These are phyloP conservation scores for Aspergillus clavatus DNA, from an alignment of 2,329 filamentous ascomycete genomes.

Conservation along the genomic window DNA sequence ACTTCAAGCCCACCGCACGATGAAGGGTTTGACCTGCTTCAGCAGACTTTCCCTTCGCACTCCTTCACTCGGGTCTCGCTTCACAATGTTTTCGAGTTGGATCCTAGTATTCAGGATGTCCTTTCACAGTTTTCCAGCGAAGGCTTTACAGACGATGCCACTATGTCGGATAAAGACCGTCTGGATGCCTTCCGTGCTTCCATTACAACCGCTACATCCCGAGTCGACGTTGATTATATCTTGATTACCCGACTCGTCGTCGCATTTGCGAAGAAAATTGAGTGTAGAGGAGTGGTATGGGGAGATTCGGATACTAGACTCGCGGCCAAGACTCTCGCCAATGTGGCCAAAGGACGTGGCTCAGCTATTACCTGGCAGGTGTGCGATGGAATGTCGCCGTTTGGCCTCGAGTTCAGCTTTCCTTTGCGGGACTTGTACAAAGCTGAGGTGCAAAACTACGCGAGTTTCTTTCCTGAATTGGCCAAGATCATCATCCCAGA, in stretches of 20 bases:
- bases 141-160: conserved; percentile 23
- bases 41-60: conserved; percentile 61
- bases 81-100: conserved; percentile 53
- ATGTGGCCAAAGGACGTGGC: conserved; percentile 87
- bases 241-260: conserved; percentile 69
- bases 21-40: conserved; percentile 44
- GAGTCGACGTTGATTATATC: conserved; percentile 66
- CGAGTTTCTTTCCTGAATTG: conserved; percentile 51
- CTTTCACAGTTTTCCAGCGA: conserved; percentile 29
- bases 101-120: conserved; percentile 30
- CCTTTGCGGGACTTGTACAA: conserved; percentile 81
- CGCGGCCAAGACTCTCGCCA: conserved; percentile 77
- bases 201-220: conserved; percentile 69
- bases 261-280: conserved; percentile 54
- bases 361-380: conserved; percentile 77
- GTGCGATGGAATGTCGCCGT: conserved; percentile 64
- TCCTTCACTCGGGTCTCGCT: conserved; percentile 60
- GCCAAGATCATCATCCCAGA: conserved; percentile 44
- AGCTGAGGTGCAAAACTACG: conserved; percentile 70
- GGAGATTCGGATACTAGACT: conserved; percentile 84
- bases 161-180: conserved; percentile 38
- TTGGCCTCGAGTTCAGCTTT: conserved; percentile 63
- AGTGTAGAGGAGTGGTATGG: conserved; percentile 69
- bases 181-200: conserved; percentile 55
- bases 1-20: conserved; percentile 17